Evolutionary conservation across 257 asterid genomes (phyloP).

Genomic region (Ilex asprella): DNA sequence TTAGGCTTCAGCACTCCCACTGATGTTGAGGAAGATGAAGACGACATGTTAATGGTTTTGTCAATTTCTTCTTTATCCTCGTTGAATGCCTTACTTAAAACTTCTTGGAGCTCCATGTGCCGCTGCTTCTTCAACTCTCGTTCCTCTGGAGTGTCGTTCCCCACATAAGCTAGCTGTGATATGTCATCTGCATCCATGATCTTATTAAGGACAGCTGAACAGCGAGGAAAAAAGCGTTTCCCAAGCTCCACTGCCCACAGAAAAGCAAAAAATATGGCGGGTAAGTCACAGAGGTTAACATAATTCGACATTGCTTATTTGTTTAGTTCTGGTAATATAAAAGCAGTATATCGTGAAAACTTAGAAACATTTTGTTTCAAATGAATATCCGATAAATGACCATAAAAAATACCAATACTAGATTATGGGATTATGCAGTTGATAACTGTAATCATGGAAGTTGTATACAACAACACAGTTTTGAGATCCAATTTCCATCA

Average conservation of each 20-base stretch:
- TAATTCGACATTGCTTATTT: neutral
- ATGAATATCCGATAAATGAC: too few species aligned
- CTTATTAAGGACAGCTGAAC: conserved; percentile 74
- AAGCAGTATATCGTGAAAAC: too few species aligned
- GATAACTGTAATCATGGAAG: too few species aligned
- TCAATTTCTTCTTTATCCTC: conserved; percentile 82
- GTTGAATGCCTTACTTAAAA: conserved; percentile 58
- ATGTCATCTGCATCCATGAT: conserved; percentile 84
- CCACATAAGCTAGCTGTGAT: conserved; percentile 60
- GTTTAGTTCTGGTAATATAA: neutral
- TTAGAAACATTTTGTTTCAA: neutral
- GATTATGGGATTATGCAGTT: too few species aligned
- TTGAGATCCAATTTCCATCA: too few species aligned
- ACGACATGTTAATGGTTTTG: conserved; percentile 34
- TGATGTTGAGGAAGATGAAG: conserved; percentile 59
- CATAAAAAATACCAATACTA: too few species aligned
- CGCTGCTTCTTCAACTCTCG: conserved; percentile 66
- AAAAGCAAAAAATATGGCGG: neutral
- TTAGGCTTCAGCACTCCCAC: conserved; percentile 37
- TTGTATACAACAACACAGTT: too few species aligned
- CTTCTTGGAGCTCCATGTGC: conserved; percentile 69
- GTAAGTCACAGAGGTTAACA: neutral
- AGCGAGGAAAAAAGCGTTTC: conserved; percentile 92
- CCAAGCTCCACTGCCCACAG: conserved; percentile 80
- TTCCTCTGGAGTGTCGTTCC: conserved; percentile 38